Evolutionary conservation across 2,329 filamentous ascomycete genomes (phyloP), one percentile per base, ranked within the genome.

Genomic region (Cytospora leucostoma): DNA sequence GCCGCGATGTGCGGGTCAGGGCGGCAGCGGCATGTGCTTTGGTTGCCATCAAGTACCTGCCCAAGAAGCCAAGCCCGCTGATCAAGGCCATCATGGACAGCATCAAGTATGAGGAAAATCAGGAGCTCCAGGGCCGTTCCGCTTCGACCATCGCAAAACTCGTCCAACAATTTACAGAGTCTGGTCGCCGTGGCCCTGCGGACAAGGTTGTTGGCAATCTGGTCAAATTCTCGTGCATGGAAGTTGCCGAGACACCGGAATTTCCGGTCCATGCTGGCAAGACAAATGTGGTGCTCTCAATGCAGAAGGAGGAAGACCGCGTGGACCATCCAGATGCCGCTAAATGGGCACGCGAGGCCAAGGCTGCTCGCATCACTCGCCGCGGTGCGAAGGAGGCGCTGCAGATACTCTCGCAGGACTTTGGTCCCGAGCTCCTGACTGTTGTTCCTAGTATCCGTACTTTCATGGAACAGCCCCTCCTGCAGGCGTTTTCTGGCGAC

Each of bases 11-110:
- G 58, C 90, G 95, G 44, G 90, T 99, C 74, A 89, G 88, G 73
- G 92, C 95, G 17, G 90, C 92, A 7, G 91, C 93, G 21, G 92
- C 94, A 12, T 92, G 91, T 67, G 93, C 93, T 12, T 79, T 98
- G 62, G 90, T 99, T 56, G 90, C 93, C n/a, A 88, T 98, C 78
- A 87, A 88, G 63, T 84, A 90, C 35, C 83, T 97, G 11, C 94
- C 96, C 0, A 98, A 97, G 84, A 98, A 96, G 74, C 93, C 94
- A 11, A 93, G 92, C 66, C 86, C 89, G 19, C 87, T 97, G 13
- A 99, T 99, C 78, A 97, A 97, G 77, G 92, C 88, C 2, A 91
- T 99, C 76, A 99, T 99, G 95, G 95, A 99, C 74, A 98, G 94
- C 71, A 86, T 99, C 72, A 99, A 98, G 77, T 88, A 88, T 44